phyloP scores from a whole-genome alignment of 2,329 filamentous ascomycete genomes.

The Orbilia blumenaviensis region DNA sequence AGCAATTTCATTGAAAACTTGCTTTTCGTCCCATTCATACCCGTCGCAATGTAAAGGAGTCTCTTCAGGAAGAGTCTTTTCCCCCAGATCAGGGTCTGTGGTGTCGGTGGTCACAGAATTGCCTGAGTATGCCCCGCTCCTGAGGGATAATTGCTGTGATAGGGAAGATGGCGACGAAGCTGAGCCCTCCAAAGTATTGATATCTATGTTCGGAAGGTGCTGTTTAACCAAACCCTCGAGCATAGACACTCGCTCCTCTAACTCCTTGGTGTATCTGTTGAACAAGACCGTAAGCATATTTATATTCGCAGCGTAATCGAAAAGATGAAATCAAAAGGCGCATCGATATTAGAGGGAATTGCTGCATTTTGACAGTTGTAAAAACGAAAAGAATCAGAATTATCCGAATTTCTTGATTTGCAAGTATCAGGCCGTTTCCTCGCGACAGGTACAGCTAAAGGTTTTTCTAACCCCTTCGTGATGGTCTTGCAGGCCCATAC shows the following conservation, averaged over 20 bases:
- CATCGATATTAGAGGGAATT: slow-evolving; percentile 43
- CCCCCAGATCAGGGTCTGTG: slow-evolving; percentile 42
- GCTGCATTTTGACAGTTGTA: slow-evolving; percentile 38
- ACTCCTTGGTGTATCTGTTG: slow-evolving; percentile 49
- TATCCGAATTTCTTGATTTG: slow-evolving; percentile 35
- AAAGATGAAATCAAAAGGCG: slow-evolving; percentile 28
- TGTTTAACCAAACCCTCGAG: slow-evolving; percentile 52
- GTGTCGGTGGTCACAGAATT: slow-evolving; percentile 46
- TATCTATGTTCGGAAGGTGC: slow-evolving; percentile 45
- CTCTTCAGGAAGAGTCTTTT: slow-evolving; percentile 47
- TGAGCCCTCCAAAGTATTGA: slow-evolving; percentile 41
- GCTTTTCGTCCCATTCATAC: slow-evolving; percentile 53
- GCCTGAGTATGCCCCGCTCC: slow-evolving; percentile 55
- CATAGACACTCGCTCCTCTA: slow-evolving; percentile 47
- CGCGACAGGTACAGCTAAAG: slow-evolving; percentile 44
- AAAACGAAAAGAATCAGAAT: slow-evolving; percentile 19
- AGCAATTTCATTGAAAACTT: slow-evolving; percentile 51
- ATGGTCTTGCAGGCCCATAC: slow-evolving; percentile 43
- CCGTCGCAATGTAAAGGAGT: slow-evolving; percentile 49
- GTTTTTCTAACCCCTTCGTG: slow-evolving; percentile 41
- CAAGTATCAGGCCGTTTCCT: slow-evolving; percentile 23
- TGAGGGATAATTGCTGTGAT: slow-evolving; percentile 44
- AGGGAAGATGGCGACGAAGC: slow-evolving; percentile 47
- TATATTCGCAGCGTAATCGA: slow-evolving; percentile 56
- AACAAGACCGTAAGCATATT: slow-evolving; percentile 48